Conservation (phyloP, 805 yeast genomes). For the Lipomyces anomalus region DNA sequence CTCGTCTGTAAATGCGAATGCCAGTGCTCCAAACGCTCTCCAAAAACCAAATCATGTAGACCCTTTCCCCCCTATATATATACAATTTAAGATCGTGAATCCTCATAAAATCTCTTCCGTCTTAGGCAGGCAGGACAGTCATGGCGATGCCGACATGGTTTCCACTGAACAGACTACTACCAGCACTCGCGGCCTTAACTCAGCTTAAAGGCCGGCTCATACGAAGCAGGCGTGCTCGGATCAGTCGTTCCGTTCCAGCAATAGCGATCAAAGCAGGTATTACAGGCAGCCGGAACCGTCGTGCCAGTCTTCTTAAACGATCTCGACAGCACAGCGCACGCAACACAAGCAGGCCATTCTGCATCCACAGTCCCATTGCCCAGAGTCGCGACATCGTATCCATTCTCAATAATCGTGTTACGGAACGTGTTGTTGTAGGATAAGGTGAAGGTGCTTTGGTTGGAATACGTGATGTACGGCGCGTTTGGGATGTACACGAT, state of each 20-base stretch:
- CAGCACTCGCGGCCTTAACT: no score
- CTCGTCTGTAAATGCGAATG: no score
- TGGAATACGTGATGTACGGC: slow-evolving; percentile 58
- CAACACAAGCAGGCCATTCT: slow-evolving; percentile 69
- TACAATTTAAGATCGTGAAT: no score
- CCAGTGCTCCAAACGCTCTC: no score
- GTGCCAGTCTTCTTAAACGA: slow-evolving; percentile 65
- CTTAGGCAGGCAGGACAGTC: no score
- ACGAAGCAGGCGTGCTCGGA: background rate
- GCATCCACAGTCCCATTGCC: slow-evolving; percentile 60
- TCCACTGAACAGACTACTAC: no score
- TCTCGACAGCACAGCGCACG: slow-evolving; percentile 78
- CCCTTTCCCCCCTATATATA: no score
- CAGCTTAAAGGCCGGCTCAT: background rate
- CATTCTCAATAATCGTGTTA: slow-evolving; percentile 59
- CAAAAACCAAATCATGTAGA: no score
- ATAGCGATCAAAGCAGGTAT: slow-evolving; percentile 60
- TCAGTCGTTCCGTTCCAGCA: slow-evolving; percentile 53
- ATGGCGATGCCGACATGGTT: no score
- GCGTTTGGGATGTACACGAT: slow-evolving; percentile 73
- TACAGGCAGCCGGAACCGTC: slow-evolving; percentile 58
- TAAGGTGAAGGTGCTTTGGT: slow-evolving; percentile 68
- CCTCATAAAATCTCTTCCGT: no score
- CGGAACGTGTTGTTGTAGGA: slow-evolving; percentile 55
- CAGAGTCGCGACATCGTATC: slow-evolving; percentile 64